A percentile compares a stretch with the other conserved stretches of the same genome.
Conservation (phyloP, 129 eudicot genomes). For the Saussurea involucrata region DNA sequence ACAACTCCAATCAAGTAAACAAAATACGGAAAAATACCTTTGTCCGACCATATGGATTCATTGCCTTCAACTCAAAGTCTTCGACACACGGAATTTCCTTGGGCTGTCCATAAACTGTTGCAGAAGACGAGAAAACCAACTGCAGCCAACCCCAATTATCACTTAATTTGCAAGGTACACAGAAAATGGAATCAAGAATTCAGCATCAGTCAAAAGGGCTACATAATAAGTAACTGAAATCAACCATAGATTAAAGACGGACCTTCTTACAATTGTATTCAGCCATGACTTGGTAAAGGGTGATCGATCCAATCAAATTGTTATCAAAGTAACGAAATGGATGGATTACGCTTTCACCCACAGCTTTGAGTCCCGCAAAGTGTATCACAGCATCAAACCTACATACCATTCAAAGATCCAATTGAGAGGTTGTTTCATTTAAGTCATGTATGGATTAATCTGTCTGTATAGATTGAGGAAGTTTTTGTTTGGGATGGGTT, state of each 20-base stretch:
- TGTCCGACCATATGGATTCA: constrained; percentile 99
- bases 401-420: constrained; percentile 2
- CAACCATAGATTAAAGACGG: constrained; percentile 9
- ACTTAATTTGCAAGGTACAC: background rate
- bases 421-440: background rate
- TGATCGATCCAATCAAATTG: constrained; percentile 88
- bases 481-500: too few relatives aligned
- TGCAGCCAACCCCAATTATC: constrained; percentile 22
- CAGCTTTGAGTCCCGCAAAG: constrained; percentile 97
- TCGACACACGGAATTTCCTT: constrained; percentile 86
- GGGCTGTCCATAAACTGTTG: constrained; percentile 98
- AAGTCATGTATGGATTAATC: too few relatives aligned
- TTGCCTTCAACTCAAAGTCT: constrained; percentile 73
- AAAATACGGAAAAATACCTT: constrained; percentile 47
- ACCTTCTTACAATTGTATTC: constrained; percentile 98
- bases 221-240: background rate
- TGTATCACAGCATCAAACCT: constrained; percentile 96
- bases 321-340: constrained; percentile 91
- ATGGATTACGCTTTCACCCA: constrained; percentile 85
- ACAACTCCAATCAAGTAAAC: constrained; percentile 3
- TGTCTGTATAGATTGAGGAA: too few relatives aligned
- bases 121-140: constrained; percentile 98
- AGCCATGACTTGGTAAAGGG: constrained; percentile 75
- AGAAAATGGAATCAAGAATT: background rate
- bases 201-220: background rate